phyloP scores from a whole-genome alignment of 1,139 yeast species.

The Geotrichum macrosporum region DNA sequence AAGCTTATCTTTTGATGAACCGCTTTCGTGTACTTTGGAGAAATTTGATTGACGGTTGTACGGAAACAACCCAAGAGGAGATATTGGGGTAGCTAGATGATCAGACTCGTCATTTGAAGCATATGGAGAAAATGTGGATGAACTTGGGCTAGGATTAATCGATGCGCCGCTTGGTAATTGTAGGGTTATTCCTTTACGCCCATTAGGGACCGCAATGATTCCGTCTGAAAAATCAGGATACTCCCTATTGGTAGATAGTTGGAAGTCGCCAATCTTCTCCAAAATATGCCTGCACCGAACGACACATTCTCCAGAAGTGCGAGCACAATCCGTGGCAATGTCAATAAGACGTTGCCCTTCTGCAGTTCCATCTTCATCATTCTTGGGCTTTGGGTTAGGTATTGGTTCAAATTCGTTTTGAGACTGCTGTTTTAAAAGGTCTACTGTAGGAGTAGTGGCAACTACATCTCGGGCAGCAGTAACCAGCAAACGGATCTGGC shows the following conservation, averaged over 20 bases:
- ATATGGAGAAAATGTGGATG: slow-evolving; percentile 7
- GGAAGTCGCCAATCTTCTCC: slow-evolving; percentile 67
- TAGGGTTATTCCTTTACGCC: slow-evolving; percentile 1
- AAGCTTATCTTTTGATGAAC: too few species aligned
- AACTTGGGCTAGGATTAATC: slow-evolving; percentile 12
- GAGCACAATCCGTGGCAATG: slow-evolving; percentile 36
- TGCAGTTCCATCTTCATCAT: slow-evolving; percentile 18
- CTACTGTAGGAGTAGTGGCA: slow-evolving; percentile 21
- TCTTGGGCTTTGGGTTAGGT: slow-evolving; percentile 5
- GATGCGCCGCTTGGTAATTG: background rate
- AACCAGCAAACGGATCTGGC: slow-evolving; percentile 36
- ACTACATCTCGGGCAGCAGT: slow-evolving; percentile 27
- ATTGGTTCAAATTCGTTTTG: slow-evolving; percentile 17
- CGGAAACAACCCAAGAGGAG: background rate
- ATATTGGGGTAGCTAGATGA: background rate
- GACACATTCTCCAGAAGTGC: slow-evolving; percentile 41
- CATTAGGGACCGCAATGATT: slow-evolving; percentile 38
- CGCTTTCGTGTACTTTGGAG: too few species aligned
- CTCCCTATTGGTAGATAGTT: slow-evolving; percentile 57
- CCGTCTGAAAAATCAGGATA: slow-evolving; percentile 77
- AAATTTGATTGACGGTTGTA: background rate
- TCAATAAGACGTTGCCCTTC: slow-evolving; percentile 20
- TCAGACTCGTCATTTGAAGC: slow-evolving; percentile 7
- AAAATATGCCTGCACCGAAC: slow-evolving; percentile 47
- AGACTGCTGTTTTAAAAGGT: slow-evolving; percentile 18